Evolutionary conservation across 1,139 yeast genomes (phyloP).

Genomic region (Candida labiduridarum): DNA sequence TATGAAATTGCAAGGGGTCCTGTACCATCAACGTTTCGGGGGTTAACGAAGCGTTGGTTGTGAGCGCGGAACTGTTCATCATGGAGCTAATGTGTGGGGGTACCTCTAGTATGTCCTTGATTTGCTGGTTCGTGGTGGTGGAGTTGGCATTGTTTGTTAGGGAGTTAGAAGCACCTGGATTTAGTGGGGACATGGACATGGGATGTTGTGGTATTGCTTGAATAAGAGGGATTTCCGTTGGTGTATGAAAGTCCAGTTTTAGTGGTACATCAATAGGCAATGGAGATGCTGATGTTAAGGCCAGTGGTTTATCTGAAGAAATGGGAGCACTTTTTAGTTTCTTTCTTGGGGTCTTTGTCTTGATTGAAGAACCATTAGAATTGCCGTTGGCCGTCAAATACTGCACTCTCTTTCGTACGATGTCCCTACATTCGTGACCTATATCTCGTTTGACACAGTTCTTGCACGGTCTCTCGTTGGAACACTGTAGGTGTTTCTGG

Average conservation of each 20-base stretch:
- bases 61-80: neutral
- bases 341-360: conserved; percentile 8
- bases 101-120: conserved; percentile 9
- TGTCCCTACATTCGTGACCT: conserved; percentile 58
- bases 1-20: conserved; percentile 10
- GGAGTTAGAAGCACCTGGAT: neutral
- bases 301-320: neutral
- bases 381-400: conserved; percentile 25
- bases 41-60: conserved; percentile 3
- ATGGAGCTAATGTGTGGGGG: conserved; percentile 8
- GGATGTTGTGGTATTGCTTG: neutral
- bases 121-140: neutral
- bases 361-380: neutral
- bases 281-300: neutral
- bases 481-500: conserved; percentile 69
- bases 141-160: neutral
- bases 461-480: conserved; percentile 62
- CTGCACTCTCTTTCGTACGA: conserved; percentile 58
- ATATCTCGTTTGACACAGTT: conserved; percentile 66
- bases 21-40: conserved; percentile 7
- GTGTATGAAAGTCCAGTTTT: conserved; percentile 1
- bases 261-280: neutral
- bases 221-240: neutral
- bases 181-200: neutral
- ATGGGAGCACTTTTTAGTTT: conserved; percentile 5